phyloP scores from a whole-genome alignment of 371 early-diverging fungal species.

The Actinomucor elegans region DNA sequence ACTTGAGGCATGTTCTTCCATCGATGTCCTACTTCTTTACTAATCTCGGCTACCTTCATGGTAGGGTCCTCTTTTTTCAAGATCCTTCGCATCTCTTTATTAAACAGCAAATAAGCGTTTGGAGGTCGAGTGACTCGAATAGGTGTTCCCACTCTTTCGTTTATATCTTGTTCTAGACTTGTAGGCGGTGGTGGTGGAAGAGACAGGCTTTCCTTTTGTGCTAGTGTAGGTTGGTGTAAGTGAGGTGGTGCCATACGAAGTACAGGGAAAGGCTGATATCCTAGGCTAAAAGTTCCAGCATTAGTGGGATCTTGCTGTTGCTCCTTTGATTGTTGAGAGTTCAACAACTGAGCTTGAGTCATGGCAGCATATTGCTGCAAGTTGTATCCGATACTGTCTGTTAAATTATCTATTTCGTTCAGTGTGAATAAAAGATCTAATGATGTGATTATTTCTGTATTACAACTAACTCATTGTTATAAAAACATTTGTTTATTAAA shows the following conservation, averaged over 20 bases:
- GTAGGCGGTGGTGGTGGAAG: neutral
- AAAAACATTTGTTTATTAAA: too few relatives aligned
- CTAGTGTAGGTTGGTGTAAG: conserved; percentile 17
- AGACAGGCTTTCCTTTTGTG: neutral
- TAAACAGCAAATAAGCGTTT: conserved; percentile 68
- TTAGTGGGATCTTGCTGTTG: conserved; percentile 5
- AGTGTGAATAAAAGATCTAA: too few relatives aligned
- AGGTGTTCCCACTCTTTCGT: conserved; percentile 13
- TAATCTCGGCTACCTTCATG: conserved; percentile 65
- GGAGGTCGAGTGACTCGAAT: conserved; percentile 63
- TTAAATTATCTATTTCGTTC: conserved; percentile 23
- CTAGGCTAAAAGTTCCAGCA: conserved; percentile 1
- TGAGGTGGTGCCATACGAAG: conserved; percentile 23
- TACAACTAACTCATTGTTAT: too few relatives aligned
- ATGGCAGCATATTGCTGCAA: conserved; percentile 22
- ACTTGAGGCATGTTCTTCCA: conserved; percentile 56
- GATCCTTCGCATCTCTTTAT: conserved; percentile 63
- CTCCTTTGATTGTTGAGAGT: neutral
- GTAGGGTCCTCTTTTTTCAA: conserved; percentile 65
- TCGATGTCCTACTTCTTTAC: conserved; percentile 58
- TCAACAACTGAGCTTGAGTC: conserved; percentile 18
- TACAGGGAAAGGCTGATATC: conserved; percentile 29
- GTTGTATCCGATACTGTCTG: conserved; percentile 20
- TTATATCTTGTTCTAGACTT: conserved; percentile 1
- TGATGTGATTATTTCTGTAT: too few relatives aligned